Conservation (phyloP, 2,329 filamentous ascomycete species). For the Endocalyx cinctus region DNA sequence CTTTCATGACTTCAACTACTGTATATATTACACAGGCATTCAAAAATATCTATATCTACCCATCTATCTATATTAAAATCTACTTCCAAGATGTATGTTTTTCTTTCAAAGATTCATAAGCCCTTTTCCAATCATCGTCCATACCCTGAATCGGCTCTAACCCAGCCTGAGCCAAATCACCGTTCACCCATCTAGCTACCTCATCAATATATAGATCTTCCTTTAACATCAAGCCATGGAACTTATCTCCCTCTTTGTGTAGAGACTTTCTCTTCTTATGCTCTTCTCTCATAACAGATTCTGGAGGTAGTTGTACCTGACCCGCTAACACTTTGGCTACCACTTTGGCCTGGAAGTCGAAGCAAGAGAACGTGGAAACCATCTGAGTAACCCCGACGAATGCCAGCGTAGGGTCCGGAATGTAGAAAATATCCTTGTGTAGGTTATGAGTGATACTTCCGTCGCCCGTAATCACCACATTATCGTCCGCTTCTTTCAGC, state of each 20-base stretch:
- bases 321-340: constrained; percentile 54
- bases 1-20: too few relatives aligned
- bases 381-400: constrained; percentile 65
- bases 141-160: constrained; percentile 25
- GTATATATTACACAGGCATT: too few relatives aligned
- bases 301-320: constrained; percentile 39
- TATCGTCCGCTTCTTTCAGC: constrained; percentile 44
- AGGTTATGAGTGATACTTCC: constrained; percentile 62
- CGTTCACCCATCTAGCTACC: constrained; percentile 24
- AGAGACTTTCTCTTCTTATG: constrained; percentile 24
- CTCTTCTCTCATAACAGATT: constrained; percentile 32
- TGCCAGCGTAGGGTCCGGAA: constrained; percentile 56
- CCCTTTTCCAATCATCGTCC: constrained; percentile 30
- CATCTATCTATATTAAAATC: too few relatives aligned
- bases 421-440: constrained; percentile 69
- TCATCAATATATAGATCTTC: constrained; percentile 30
- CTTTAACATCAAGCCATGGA: constrained; percentile 31
- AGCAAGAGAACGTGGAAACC: constrained; percentile 63
- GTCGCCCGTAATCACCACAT: constrained; percentile 55
- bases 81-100: too few relatives aligned
- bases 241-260: constrained; percentile 29
- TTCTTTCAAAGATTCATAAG: too few relatives aligned
- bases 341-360: constrained; percentile 64
- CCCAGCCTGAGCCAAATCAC: constrained; percentile 15
- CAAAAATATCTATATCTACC: too few relatives aligned